Evolutionary conservation across 1,284 basidiomycete genomes (phyloP), one percentile per base, ranked within the genome.

Genomic region (Pseudozyma tsukubaensis): DNA sequence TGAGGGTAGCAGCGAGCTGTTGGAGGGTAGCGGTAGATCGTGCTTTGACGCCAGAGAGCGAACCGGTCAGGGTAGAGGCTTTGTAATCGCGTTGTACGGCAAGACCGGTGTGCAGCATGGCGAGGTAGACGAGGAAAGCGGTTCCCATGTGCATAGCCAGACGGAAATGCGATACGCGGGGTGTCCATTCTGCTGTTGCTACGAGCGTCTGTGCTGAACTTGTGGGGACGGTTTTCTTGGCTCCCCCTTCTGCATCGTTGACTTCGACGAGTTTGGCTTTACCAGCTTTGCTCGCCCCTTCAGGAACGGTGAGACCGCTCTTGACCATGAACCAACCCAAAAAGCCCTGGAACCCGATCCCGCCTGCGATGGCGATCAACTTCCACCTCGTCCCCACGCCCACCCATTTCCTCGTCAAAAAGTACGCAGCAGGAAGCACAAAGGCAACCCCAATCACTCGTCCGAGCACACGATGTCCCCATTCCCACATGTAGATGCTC

Each of bases 271-370:
- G 10, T 21, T 49, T 49, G 1, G 12, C 16, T 18, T 54, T 54
- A 11, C 24, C 42, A 2, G 8, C 36, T 32, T 18, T 42, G 39
- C 51, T 67, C 13, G 24, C 24, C 24, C 47, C 54, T 35, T 59
- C 51, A 0, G 80, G 80, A 4, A 53, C 68, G 13, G 64, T 92
- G 12, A 99, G 87, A 1, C 97, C 97, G 11, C 94, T 96, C 84
- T 97, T 93, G 68, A 99, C 97, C 97, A 99, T 99, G 88, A 97
- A 97, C 97, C 97, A 99, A 32, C 97, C 97, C 19, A 99, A 88
- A 16, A 90, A 89, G 42, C 97, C 97, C 85, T 99, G 93, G 36
- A 90, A 90, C 24, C 93, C 95, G 56, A 98, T 91, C 49, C 97
- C 89, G 0, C 90, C 84, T 0, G 91, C 91, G 70, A 97, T 88